Conservation (phyloP, 768 basidiomycete species). For the Leccinum barrowsii region DNA sequence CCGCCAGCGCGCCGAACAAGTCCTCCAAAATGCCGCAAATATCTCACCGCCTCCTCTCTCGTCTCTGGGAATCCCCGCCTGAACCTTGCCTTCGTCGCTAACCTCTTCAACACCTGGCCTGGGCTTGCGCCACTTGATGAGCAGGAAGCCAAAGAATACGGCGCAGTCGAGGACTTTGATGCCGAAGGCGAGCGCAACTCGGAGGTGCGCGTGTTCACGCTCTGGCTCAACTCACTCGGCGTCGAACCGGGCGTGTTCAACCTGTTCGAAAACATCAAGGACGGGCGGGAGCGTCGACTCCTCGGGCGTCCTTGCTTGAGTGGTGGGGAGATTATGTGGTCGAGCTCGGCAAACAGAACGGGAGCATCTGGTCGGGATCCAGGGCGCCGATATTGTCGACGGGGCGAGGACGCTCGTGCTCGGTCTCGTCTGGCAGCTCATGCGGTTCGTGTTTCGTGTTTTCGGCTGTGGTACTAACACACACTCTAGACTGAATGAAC, state of each 20-base stretch:
- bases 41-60: constrained; percentile 88
- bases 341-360: constrained; percentile 88
- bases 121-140: constrained; percentile 93
- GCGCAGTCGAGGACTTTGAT: constrained; percentile 93
- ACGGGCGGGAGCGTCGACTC: constrained; percentile 53
- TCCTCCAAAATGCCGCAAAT: constrained; percentile 96
- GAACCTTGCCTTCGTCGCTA: constrained; percentile 97
- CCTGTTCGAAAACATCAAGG: constrained; percentile 92
- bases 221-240: constrained; percentile 93
- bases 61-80: constrained; percentile 90
- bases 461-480: not conserved
- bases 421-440: constrained; percentile 96
- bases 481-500: constrained; percentile 64
- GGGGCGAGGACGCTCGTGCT: constrained; percentile 89
- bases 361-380: constrained; percentile 94
- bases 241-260: constrained; percentile 97
- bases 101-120: constrained; percentile 97
- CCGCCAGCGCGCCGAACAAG: constrained; percentile 84
- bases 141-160: constrained; percentile 88
- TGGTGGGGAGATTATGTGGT: constrained; percentile 70
- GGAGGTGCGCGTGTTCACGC: constrained; percentile 96
- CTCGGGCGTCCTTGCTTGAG: constrained; percentile 35
- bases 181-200: constrained; percentile 97
- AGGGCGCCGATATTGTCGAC: constrained; percentile 96
- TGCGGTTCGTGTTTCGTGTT: constrained; percentile 57